phyloP scores from a whole-genome alignment of 148 eudicot genomes.

The Oxyria digyna region DNA sequence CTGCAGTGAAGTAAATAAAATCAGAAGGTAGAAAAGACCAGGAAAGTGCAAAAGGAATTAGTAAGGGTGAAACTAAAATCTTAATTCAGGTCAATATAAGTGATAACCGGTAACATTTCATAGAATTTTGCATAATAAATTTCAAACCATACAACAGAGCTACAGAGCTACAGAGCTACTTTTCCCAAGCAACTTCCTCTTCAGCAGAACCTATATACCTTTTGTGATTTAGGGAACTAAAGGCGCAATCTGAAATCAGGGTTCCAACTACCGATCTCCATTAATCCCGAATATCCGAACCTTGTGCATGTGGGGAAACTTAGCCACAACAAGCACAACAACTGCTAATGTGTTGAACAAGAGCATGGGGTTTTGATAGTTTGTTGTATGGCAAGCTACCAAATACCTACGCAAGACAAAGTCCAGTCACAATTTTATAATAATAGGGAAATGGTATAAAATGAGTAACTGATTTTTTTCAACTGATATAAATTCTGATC shows the following conservation, averaged over 20 bases:
- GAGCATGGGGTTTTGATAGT: conserved; percentile 77
- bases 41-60: not conserved
- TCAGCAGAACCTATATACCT: not conserved
- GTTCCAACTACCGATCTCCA: conserved; percentile 33
- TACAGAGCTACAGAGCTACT: not conserved
- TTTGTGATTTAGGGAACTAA: not conserved
- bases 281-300: conserved; percentile 84
- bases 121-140: not conserved
- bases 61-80: not conserved
- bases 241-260: not conserved
- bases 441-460: not conserved
- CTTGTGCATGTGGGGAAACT: conserved; percentile 80
- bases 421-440: not conserved
- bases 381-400: conserved; percentile 80
- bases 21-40: no score
- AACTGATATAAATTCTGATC: not conserved
- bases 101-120: not conserved
- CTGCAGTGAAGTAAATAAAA: not conserved
- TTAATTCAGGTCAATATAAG: not conserved
- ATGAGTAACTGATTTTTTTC: not conserved
- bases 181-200: not conserved
- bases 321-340: conserved; percentile 63
- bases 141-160: not conserved
- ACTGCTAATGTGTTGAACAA: conserved; percentile 62
- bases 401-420: conserved; percentile 37